Percentiles rank a stretch among this genome's conserved stretches.
phyloP scores from a whole-genome alignment of 1,139 yeast genomes.

The Lodderomyces parapsilosis region DNA sequence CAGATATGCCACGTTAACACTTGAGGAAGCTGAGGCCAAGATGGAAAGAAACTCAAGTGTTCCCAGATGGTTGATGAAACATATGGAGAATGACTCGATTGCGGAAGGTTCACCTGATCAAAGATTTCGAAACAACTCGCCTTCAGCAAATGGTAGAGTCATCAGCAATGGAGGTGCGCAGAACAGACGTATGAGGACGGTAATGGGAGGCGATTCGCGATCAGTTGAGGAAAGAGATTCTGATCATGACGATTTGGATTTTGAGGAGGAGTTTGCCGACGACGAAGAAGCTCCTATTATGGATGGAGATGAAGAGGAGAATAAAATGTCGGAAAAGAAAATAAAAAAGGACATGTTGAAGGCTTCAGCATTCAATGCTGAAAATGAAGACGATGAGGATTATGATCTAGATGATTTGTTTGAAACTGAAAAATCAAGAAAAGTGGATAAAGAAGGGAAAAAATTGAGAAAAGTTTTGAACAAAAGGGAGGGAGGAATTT shows the following conservation, averaged over 20 bases:
- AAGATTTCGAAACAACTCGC: conserved; percentile 37
- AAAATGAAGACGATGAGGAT: conserved; percentile 51
- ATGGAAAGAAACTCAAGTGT: conserved; percentile 81
- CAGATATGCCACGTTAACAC: conserved; percentile 86
- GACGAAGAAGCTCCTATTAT: conserved; percentile 98
- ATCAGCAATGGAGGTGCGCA: conserved; percentile 21
- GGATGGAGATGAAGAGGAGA: conserved; percentile 96
- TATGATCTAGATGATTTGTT: conserved; percentile 60
- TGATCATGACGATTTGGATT: conserved; percentile 91
- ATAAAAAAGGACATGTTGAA: conserved; percentile 88
- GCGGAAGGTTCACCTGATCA: conserved; percentile 49
- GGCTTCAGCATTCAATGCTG: conserved; percentile 73
- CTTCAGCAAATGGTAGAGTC: conserved; percentile 16
- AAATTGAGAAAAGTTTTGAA: conserved; percentile 80
- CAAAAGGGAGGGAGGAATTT: conserved; percentile 85
- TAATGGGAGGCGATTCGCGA: conserved; percentile 45
- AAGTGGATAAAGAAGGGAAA: conserved; percentile 89
- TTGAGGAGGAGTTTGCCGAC: conserved; percentile 95
- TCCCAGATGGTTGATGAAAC: conserved; percentile 96
- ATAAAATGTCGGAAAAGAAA: conserved; percentile 82
- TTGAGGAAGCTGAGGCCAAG: conserved; percentile 94
- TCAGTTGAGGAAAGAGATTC: conserved; percentile 55
- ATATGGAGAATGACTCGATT: conserved; percentile 62
- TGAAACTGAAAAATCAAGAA: conserved; percentile 60
- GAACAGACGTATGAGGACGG: conserved; percentile 43